These are phyloP conservation scores for Podosphaera fusca DNA, from an alignment of 2,329 filamentous ascomycete genomes.

Conservation along the genomic window DNA sequence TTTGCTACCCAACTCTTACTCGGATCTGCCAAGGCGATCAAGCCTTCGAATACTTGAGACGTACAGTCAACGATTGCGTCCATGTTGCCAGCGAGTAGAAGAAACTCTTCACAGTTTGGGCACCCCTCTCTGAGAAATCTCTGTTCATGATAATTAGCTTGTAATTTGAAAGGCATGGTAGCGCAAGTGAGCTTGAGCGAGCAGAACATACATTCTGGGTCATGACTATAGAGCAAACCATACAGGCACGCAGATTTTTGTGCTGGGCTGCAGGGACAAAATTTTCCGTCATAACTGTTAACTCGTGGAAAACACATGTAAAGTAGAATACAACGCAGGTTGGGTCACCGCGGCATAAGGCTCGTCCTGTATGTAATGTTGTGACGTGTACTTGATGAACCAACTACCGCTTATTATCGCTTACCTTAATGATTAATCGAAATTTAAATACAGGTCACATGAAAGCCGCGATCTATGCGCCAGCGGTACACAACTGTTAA, in stretches of 20 bases:
- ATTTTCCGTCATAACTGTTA: slow-evolving; percentile 23
- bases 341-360: no score
- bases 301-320: neutral
- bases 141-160: slow-evolving; percentile 21
- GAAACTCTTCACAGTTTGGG: slow-evolving; percentile 87
- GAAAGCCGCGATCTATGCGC: no score
- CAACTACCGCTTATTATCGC: no score
- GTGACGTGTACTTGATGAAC: no score
- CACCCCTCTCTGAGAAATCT: slow-evolving; percentile 75
- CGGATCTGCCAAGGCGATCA: slow-evolving; percentile 72
- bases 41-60: slow-evolving; percentile 82
- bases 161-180: neutral
- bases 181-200: slow-evolving; percentile 3
- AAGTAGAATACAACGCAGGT: no score
- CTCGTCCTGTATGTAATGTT: no score
- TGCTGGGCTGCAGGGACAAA: slow-evolving; percentile 54
- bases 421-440: no score
- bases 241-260: slow-evolving; percentile 82
- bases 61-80: slow-evolving; percentile 85
- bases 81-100: slow-evolving; percentile 54
- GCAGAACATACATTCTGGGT: slow-evolving; percentile 38
- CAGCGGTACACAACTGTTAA: no score
- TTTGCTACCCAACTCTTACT: slow-evolving; percentile 78
- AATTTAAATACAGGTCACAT: no score
- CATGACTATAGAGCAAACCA: slow-evolving; percentile 94